A percentile compares a stretch with the other conserved stretches of the same genome.
Evolutionary conservation across 495 filamentous ascomycete species (phyloP).

Genomic region (Daldinia caldariorum): DNA sequence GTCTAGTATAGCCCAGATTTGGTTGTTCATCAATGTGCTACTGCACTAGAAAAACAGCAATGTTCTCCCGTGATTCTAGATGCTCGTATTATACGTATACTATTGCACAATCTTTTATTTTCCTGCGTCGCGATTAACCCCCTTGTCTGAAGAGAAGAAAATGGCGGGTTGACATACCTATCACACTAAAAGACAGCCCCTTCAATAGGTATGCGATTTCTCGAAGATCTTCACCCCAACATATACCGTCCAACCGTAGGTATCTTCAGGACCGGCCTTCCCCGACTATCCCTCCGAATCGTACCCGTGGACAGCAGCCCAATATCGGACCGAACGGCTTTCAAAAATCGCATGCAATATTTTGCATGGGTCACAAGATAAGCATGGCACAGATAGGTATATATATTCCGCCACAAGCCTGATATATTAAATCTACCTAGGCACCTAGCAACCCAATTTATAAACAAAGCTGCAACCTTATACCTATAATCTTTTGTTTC

Average conservation of each 20-base stretch:
- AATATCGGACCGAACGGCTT: slow-evolving; percentile 1
- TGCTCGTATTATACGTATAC: background rate
- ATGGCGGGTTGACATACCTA: background rate
- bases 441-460: background rate
- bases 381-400: background rate
- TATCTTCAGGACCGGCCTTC: too few relatives aligned
- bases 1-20: background rate
- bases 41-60: background rate
- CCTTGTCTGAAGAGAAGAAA: background rate
- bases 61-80: background rate
- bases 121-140: background rate
- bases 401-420: background rate
- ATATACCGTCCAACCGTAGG: background rate
- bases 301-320: background rate
- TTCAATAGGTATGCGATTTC: background rate
- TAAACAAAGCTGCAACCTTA: background rate
- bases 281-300: background rate
- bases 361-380: background rate
- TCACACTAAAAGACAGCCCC: background rate
- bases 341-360: background rate
- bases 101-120: background rate
- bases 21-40: background rate
- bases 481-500: background rate
- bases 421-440: background rate
- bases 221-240: background rate